Percentiles rank a stretch among this genome's conserved stretches.
phyloP scores from a whole-genome alignment of 1,284 basidiomycete genomes.

The Xerocomus cyaneibrunnescens region DNA sequence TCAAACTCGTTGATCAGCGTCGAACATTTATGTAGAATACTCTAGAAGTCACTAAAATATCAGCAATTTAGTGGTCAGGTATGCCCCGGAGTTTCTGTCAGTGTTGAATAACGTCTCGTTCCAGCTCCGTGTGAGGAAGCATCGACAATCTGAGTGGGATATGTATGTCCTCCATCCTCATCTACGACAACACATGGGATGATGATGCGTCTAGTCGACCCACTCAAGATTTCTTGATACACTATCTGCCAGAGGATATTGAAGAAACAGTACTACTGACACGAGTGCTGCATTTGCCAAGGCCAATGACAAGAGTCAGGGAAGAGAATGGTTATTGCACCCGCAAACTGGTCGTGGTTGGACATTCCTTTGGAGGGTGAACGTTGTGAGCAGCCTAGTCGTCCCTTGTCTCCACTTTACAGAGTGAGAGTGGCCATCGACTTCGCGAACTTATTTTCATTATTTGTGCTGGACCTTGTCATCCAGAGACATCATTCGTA shows the following conservation, averaged over 20 bases:
- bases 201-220: constrained; percentile 52
- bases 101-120: constrained; percentile 81
- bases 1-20: constrained; percentile 54
- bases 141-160: constrained; percentile 50
- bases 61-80: constrained; percentile 79
- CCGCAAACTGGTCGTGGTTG: constrained; percentile 62
- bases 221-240: constrained; percentile 69
- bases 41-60: no score
- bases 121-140: constrained; percentile 58
- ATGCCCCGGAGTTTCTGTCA: constrained; percentile 80
- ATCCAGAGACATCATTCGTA: constrained; percentile 41
- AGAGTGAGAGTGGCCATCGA: constrained; percentile 62
- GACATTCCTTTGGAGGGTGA: constrained; percentile 83
- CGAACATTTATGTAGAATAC: no score
- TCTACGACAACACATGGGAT: not conserved
- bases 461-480: constrained; percentile 80
- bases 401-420: not conserved
- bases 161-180: constrained; percentile 41
- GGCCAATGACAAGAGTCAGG: constrained; percentile 42
- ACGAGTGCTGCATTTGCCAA: constrained; percentile 48
- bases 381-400: constrained; percentile 49
- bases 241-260: constrained; percentile 52
- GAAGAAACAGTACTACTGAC: constrained; percentile 43
- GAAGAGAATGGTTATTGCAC: constrained; percentile 43
- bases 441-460: constrained; percentile 68